Base-by-base conservation (phyloP, 1,139 yeast genomes). In the Kodamaea anthophila region DNA sequence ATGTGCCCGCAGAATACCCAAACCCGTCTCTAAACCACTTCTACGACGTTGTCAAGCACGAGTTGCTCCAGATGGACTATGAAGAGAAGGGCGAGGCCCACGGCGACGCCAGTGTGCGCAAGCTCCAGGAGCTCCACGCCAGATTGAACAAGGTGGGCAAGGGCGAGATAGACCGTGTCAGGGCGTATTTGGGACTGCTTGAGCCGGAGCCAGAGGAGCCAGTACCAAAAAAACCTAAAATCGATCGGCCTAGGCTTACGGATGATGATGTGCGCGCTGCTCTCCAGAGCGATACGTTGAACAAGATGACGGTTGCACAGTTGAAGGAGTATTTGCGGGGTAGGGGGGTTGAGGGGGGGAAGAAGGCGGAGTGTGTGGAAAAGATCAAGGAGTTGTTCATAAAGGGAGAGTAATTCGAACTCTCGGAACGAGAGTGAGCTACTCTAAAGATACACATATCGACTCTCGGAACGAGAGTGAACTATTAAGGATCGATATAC, bases 1-100 rank as follows among this genome's bases (percentile, higher is more conserved):
- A 78, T 44, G 52, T 58, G n/a, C 87, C 93, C 0, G 49, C 53
- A 5, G 69, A 74, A 5, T 78, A 62, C 43, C 70, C 69, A 9
- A 86, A 83, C 47, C 94, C 95, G 0, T 58, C 70, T 2, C 53
- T 87, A 24, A 77, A 75, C 35, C 78, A 75, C 61, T 82, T 78
- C 44, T 80, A 76, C 51, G 69, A 72, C 36, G 59, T 77, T 0
- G 53, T 86, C 15, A 78, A 79, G 44, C 81, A 83, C 34, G 74
- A 76, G 37, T 65, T 85, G 11, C 55, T 87, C 28, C 88, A 82
- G 40, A 69, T 70, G 10, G 82, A 74, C 36, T 53, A 66, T 10
- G 55, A 59, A 2, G 65, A 54, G 11, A 42, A 37, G 31, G 39
- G 37, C 3, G 26, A 42, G 5, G 32, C 33, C 13, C 40, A 40